A percentile compares a stretch with the other conserved stretches of the same genome.
These are phyloP conservation scores for Cladophialophora exuberans DNA, from an alignment of 2,329 filamentous ascomycete species.

Conservation along the genomic window DNA sequence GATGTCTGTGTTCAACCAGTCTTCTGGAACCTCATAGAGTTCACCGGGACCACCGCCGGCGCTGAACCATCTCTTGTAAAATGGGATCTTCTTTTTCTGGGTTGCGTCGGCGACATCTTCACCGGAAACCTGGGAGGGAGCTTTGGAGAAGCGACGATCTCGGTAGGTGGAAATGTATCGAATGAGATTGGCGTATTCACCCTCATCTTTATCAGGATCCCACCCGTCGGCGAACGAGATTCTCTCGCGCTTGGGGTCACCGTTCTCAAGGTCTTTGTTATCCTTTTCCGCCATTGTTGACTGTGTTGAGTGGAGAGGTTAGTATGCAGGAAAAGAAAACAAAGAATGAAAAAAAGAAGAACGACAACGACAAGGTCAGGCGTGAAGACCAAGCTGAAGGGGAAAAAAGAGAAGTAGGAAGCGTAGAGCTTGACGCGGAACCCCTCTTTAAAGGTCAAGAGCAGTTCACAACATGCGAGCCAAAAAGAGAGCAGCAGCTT, in stretches of 20 bases:
- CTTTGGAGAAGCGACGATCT: conserved; percentile 57
- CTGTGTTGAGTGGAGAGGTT: conserved; percentile 34
- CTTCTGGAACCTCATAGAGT: conserved; percentile 59
- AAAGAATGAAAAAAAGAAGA: conserved; percentile 28
- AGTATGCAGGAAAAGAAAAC: conserved; percentile 32
- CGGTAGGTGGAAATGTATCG: conserved; percentile 70
- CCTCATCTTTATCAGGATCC: conserved; percentile 42
- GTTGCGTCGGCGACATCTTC: conserved; percentile 46
- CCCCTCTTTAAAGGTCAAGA: conserved; percentile 36
- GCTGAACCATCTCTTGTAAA: conserved; percentile 60
- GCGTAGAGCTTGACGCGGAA: conserved; percentile 30
- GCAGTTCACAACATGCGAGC: conserved; percentile 32
- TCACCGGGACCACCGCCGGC: conserved; percentile 34
- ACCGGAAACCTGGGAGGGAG: conserved; percentile 43
- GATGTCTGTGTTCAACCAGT: conserved; percentile 71
- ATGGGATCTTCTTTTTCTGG: conserved; percentile 56
- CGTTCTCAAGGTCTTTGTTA: conserved; percentile 37
- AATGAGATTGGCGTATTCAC: conserved; percentile 68
- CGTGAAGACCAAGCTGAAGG: conserved; percentile 35
- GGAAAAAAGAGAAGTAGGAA: conserved; percentile 26
- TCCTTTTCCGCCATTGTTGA: conserved; percentile 36
- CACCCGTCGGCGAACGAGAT: conserved; percentile 37
- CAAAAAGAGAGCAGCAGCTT: conserved; percentile 27
- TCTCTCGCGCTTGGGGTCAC: conserved; percentile 35
- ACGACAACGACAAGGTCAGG: conserved; percentile 34